Evolutionary conservation across 306 rosid species (phyloP), one percentile per base, ranked within the genome.

Genomic region (Fagus sylvatica): DNA sequence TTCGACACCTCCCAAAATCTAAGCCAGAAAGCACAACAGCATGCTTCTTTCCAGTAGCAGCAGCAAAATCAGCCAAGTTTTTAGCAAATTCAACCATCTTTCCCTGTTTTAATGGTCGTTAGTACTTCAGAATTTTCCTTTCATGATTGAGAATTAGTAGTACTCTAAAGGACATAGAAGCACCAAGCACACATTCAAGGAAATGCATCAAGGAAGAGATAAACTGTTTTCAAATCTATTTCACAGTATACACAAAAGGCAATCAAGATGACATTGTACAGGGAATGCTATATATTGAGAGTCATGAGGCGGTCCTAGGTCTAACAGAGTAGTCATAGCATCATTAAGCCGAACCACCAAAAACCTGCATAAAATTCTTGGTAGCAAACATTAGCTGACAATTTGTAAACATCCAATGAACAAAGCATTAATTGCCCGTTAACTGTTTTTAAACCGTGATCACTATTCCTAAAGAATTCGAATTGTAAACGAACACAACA

Each of bases 1-100:
- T 83, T 86, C 84, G 93, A 97, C 97, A 94, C 84, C 86, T 94
- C 73, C 95, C 92, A 80, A 92, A 94, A 71, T 94, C 98, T 81
- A 94, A 89, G 88, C 98, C 84, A 46, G 97, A 94, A 61, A 94
- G 95, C 84, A 94, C 76, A 76, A 90, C 64, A 55, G 91, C 74
- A 74, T 88, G 92, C 90, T 89, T 90, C 88, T 88, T 92, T 53
- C 97, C 97, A 83, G 84, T 87, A 33, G 71, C 77, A 61, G 82
- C 90, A 76, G 87, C 80, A 87, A 88, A 89, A 48, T 92, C 91
- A 72, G 93, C 96, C 86, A 92, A 72, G 71, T 85, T 82, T 82
- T 83, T 94, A 1, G 97, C 97, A 82, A 87, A 92, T 22, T 94
- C 90, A 15, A 92, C 66, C 91, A 89, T 85, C 91, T 53, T 89